These are phyloP conservation scores for Flaveria floridana DNA, from an alignment of 140 eudicot genomes.

Conservation along the genomic window DNA sequence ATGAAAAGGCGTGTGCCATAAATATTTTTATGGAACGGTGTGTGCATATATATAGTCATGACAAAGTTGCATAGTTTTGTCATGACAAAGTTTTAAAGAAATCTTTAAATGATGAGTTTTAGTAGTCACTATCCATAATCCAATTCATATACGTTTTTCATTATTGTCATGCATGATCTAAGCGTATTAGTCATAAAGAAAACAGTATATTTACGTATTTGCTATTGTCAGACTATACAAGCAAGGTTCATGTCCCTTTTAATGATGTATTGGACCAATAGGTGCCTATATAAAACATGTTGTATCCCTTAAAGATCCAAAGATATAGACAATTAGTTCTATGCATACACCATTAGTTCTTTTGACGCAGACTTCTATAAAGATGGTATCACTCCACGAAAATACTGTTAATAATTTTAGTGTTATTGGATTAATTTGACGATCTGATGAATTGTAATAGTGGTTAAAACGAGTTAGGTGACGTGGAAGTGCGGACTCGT, in stretches of 20 bases:
- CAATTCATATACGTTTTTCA: background rate
- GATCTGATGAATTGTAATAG: no score
- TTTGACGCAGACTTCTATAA: background rate
- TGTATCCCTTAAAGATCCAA: background rate
- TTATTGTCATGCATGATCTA: no score
- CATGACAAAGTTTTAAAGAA: background rate
- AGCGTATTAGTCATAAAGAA: background rate
- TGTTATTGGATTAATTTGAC: no score
- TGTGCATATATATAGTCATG: no score
- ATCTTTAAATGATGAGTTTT: background rate
- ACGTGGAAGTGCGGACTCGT: no score
- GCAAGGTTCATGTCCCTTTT: constrained; percentile 5
- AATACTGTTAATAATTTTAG: background rate
- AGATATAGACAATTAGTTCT: background rate
- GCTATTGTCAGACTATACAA: background rate
- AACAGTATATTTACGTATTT: background rate
- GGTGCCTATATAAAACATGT: background rate
- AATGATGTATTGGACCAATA: background rate
- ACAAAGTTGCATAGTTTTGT: background rate
- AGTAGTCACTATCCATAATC: background rate
- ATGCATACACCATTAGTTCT: background rate
- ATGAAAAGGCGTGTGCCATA: no score
- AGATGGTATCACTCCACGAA: constrained; percentile 52
- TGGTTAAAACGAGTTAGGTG: no score
- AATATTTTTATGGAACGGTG: no score